Evolutionary conservation across 495 filamentous ascomycete genomes (phyloP), one percentile per base, ranked within the genome.

Genomic region (Aspergillus panamensis): DNA sequence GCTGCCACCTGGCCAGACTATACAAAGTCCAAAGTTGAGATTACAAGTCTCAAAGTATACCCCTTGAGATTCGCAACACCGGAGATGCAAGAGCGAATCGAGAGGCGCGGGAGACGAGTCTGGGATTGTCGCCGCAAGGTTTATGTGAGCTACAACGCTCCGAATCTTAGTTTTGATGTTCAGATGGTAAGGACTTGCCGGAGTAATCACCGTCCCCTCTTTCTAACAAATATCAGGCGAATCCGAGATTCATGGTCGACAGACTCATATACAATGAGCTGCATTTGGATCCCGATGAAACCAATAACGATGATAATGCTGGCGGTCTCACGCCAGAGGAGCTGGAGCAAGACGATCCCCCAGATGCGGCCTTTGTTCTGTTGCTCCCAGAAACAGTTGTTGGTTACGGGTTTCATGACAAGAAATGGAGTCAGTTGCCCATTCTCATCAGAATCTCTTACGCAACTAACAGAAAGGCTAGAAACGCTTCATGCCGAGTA

Each of bases 391-490:
- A 60, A 1, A 58, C 62, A 59, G 61, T 79, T 64, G 44, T 73
- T 45, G 62, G 73, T 47, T 58, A 70, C 44, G 60, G 70, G 53
- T 62, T 79, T 58, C 59, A 66, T 56, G 59, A 61, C 63, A 73
- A 78, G 70, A 66, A 77, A 66, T 64, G 77, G 68, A 45, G 74
- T 68, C 48, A 73, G 57, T 59, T 75, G 39, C 59, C 77, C 59
- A 54, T 68, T 49, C 13, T 29, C 4, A 25, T 25, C 2, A 25
- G 25, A 25, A 25, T 25, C 25, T 25, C 25, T 25, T 25, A 5
- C 5, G 25, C 31, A 9, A 31, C 12, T 49, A 14, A n/a, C 30
- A 25, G 6, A 14, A 31, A 8, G 3, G 21, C 9, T 52, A 52
- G 49, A 33, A 39, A 52, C 32, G 5, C 49, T 52, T 13, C 49